These are phyloP conservation scores for Delonix regia DNA, from an alignment of 306 rosid genomes.

Conservation along the genomic window DNA sequence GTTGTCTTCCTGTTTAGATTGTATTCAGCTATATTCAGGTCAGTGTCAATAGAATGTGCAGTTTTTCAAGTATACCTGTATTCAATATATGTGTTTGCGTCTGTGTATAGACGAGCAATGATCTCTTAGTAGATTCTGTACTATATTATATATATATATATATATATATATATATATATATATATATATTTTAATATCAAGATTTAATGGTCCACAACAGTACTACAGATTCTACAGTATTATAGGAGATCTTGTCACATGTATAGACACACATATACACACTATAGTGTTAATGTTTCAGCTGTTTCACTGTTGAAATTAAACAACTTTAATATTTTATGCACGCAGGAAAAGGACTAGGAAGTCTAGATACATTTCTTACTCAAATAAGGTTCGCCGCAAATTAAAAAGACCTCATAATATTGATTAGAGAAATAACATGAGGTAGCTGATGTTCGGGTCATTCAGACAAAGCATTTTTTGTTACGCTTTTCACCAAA, in stretches of 20 bases:
- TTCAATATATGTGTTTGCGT: background rate
- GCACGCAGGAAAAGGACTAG: slow-evolving; percentile 18
- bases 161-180: background rate
- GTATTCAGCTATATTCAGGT: slow-evolving; percentile 37
- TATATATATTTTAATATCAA: no score
- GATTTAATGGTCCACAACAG: no score
- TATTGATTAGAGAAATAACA: background rate
- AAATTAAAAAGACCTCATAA: background rate
- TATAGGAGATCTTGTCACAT: no score
- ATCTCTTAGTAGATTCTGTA: no score
- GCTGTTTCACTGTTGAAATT: background rate
- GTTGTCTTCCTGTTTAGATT: slow-evolving; percentile 36
- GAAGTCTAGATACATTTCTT: background rate
- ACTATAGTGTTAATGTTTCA: background rate
- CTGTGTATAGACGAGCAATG: no score
- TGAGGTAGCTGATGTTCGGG: background rate
- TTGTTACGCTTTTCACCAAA: background rate
- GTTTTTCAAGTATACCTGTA: background rate
- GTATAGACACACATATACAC: background rate
- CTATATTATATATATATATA: no score
- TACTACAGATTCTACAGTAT: no score
- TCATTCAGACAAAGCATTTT: background rate
- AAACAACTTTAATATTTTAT: background rate
- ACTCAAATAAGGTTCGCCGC: background rate
- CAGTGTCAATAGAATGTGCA: slow-evolving; percentile 3